Base-by-base conservation (phyloP, 2,329 filamentous ascomycete species). In the Paraconiothyrium brasiliense region DNA sequence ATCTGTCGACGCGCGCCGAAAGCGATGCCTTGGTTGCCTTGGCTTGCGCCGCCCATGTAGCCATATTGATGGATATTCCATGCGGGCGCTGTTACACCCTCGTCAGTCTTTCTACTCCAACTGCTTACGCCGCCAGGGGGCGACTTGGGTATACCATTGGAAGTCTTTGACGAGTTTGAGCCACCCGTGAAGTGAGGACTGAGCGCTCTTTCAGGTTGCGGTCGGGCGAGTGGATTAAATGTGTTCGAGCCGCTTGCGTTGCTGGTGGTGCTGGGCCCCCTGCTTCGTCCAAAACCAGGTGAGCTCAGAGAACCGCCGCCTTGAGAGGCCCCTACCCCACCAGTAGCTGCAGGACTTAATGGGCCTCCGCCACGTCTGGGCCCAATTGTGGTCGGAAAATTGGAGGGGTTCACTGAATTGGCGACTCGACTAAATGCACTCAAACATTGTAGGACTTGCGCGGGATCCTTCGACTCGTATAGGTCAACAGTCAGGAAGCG, bases 1-100 rank as follows among this genome's bases (percentile, higher is more conserved):
- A 99, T 98, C 80, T 99, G 95, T 62, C 95, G 88, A 70, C 94
- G 88, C 20, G 90, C 92, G 59, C 95, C 95, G 79, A 98, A 98
- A 11, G 92, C 89, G 69, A 99, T 93, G 20, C 95, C 95, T 64
- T 97, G 89, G 71, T 97, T 98, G 3, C 93, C 94, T 78, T 99
- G 95, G 73, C 92, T 97, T 30, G 95, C 95, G 52, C 95, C 95
- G 60, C 95, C 95, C 91, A 98, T 95, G 79, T 97, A 99, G 8
- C 95, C 78, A 76, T 99, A 99, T 76, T 99, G 95, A 60, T 94
- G 91, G 70, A 98, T 98, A 76, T 98, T 99, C 95, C 95, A 99
- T 1, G 95, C 95, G 0, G 95, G 95, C 30, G 90, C 85, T 1
- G 94, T 97, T 48, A 85, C 86, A 16, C 87, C 87, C 78, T 97